Evolutionary conservation across 1,139 yeast species (phyloP), one percentile per base, ranked within the genome.

Genomic region (Lodderomyces jiufengensis): DNA sequence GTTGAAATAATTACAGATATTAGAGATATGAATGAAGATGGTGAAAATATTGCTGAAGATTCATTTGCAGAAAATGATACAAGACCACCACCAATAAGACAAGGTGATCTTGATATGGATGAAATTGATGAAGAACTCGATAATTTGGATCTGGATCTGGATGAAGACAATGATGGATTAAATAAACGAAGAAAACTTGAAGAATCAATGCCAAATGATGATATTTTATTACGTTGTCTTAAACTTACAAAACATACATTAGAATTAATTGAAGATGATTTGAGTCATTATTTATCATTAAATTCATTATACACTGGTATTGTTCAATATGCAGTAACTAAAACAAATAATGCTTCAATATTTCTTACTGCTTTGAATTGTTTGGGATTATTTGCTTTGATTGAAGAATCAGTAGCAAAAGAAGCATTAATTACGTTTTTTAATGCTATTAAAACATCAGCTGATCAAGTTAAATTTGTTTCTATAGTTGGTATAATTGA

Each of bases 1-100:
- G 78, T 84, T n/a, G 97, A 90, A 64, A 77, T 87, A 15, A 80
- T 88, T 27, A 80, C 88, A 26, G 97, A 90, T 66, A 70, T 88
- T 31, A 74, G 88, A 54, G 95, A 87, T 57, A 74, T 81, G 7
- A 62, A 58, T 36, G 72, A 66, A 27, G 58, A 58, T 25, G 32
- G 78, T 45, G 26, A 24, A 5, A 9, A 5, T n/a, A 5, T 24
- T 24, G 31, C 9, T 8, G 20, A 14, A 8, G 18, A 27, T 23
- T 78, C 74, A 43, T 75, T 84, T 4, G 85, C 85, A 0, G 66
- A 66, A 18, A 65, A 74, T 1, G n/a, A n/a, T n/a, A n/a, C n/a
- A n/a, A n/a, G n/a, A n/a, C n/a, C n/a, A n/a, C n/a, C n/a, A n/a
- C n/a, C 20, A 5, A 18, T 18, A 18, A 18, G 7, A 18, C 20